Evolutionary conservation across 1,284 basidiomycete genomes (phyloP).

Genomic region (Ganoderma lucidum): DNA sequence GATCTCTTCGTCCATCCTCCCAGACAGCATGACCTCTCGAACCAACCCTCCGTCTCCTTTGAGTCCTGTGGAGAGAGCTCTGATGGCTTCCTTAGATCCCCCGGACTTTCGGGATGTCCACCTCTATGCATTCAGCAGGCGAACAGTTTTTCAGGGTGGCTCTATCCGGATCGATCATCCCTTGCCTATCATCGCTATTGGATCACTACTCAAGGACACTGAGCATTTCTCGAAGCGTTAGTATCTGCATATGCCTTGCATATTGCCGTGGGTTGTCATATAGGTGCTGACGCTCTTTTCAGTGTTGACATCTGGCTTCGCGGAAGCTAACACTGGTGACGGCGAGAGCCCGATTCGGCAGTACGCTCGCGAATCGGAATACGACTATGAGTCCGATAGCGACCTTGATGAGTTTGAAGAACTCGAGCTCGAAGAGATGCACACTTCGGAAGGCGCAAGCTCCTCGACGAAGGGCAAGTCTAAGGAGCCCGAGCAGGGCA

Average conservation of each 20-base stretch:
- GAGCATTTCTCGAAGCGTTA: slow-evolving; percentile 36
- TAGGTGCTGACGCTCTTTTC: too few relatives aligned
- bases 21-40: background rate
- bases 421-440: slow-evolving; percentile 10
- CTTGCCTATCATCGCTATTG: slow-evolving; percentile 29
- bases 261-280: too few relatives aligned
- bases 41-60: background rate
- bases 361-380: slow-evolving; percentile 23
- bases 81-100: slow-evolving; percentile 24
- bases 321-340: slow-evolving; percentile 22
- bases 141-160: slow-evolving; percentile 16
- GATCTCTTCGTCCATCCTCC: background rate
- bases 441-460: background rate
- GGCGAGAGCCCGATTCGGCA: slow-evolving; percentile 12
- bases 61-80: slow-evolving; percentile 19
- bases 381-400: slow-evolving; percentile 40
- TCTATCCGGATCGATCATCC: slow-evolving; percentile 29
- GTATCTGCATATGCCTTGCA: background rate
- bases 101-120: slow-evolving; percentile 34
- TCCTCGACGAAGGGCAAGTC: slow-evolving; percentile 15
- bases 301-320: slow-evolving; percentile 37
- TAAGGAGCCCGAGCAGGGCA: background rate
- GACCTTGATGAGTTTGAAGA: slow-evolving; percentile 37
- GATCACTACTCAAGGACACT: slow-evolving; percentile 31
- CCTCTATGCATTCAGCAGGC: slow-evolving; percentile 35